Evolutionary conservation across 768 basidiomycete genomes (phyloP).

Genomic region (Dacryopinax spathularia): DNA sequence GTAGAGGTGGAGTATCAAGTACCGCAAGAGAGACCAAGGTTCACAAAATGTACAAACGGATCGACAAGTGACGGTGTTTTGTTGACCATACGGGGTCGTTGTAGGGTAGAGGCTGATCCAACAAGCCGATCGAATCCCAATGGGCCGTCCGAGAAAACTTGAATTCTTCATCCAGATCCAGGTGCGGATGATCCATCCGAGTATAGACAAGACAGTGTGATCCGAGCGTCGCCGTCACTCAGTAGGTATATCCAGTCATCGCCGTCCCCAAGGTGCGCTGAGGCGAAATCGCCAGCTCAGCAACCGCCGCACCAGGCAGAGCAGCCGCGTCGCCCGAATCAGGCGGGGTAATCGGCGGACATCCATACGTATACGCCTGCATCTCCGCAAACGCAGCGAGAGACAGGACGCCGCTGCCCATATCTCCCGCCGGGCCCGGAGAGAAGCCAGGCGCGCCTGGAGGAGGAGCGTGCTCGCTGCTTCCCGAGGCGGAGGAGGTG

Average conservation of each 20-base stretch:
- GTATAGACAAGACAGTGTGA: background rate
- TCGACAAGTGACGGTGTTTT: background rate
- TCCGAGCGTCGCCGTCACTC: too few relatives aligned
- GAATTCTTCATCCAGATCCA: too few relatives aligned
- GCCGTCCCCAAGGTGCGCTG: background rate
- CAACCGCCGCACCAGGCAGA: background rate
- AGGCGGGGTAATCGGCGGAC: background rate
- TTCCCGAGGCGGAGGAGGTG: background rate
- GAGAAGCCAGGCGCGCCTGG: background rate
- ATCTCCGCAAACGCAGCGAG: background rate
- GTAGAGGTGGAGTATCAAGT: background rate
- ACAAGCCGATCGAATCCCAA: too few relatives aligned
- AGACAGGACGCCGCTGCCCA: background rate
- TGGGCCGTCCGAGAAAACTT: too few relatives aligned
- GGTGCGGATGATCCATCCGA: too few relatives aligned
- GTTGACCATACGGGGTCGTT: too few relatives aligned
- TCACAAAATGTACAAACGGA: background rate
- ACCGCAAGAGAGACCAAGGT: background rate
- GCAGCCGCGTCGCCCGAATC: background rate
- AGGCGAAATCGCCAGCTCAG: background rate
- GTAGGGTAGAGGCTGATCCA: too few relatives aligned
- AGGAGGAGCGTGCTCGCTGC: background rate
- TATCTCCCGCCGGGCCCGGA: background rate
- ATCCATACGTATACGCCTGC: background rate
- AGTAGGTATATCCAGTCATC: background rate